Conservation (phyloP, 2,329 filamentous ascomycete genomes). For the Beauveria sp. region DNA sequence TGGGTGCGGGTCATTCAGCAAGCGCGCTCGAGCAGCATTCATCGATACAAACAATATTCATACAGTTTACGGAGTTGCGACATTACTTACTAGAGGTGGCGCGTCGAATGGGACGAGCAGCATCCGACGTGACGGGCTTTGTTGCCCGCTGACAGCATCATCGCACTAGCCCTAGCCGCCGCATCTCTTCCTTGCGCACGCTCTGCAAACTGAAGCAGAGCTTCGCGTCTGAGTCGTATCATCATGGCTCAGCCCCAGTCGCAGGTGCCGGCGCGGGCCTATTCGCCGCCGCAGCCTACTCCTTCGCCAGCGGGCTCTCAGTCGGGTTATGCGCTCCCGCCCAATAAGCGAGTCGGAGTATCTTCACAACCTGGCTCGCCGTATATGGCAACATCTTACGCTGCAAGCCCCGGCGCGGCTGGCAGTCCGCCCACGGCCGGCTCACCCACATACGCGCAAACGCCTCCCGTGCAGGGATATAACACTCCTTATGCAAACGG, state of each 20-base stretch:
- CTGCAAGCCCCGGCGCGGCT: conserved; percentile 36
- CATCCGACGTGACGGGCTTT: conserved; percentile 41
- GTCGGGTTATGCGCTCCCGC: conserved; percentile 50
- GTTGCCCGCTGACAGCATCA: conserved; percentile 36
- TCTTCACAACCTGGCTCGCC: conserved; percentile 60
- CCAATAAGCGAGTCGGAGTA: conserved; percentile 61
- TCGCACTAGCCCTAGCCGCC: conserved; percentile 13
- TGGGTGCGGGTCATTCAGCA: not conserved
- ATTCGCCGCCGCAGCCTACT: conserved; percentile 54
- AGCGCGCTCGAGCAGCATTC: not conserved
- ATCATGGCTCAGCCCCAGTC: conserved; percentile 55
- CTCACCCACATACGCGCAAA: conserved; percentile 30
- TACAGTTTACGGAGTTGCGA: not conserved
- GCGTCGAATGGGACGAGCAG: conserved; percentile 41
- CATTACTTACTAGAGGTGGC: conserved; percentile 9
- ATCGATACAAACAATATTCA: not conserved
- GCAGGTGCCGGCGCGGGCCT: conserved; percentile 45
- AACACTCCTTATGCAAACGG: conserved; percentile 33
- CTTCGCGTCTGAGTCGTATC: conserved; percentile 1
- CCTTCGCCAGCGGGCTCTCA: conserved; percentile 54
- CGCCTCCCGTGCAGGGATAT: conserved; percentile 25
- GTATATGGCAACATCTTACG: conserved; percentile 46
- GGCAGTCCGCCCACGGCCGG: conserved; percentile 31
- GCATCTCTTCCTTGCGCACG: conserved; percentile 3
- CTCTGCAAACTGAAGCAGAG: conserved; percentile 6